A percentile compares a stretch with the other conserved stretches of the same genome.
These are phyloP conservation scores for Pseudoperonospora humuli DNA, from an alignment of 352 stramenopile genomes.

Conservation along the genomic window DNA sequence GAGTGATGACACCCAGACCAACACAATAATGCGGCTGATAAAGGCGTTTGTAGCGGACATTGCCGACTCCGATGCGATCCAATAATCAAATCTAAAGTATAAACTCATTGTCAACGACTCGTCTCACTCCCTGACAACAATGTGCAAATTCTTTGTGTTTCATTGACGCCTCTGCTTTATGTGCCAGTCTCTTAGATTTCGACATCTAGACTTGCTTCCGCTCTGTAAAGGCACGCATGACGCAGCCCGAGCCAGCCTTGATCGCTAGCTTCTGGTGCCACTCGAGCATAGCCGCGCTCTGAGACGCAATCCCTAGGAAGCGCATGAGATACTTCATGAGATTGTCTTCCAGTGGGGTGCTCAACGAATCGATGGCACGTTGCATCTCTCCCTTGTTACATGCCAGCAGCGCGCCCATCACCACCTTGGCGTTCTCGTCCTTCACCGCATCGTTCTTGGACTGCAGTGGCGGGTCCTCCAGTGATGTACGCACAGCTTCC, in stretches of 20 bases:
- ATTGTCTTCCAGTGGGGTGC: conserved; percentile 56
- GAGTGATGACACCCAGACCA: conserved; percentile 16
- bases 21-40: conserved; percentile 41
- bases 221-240: conserved; percentile 85
- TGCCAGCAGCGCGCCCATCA: conserved; percentile 61
- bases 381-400: conserved; percentile 87
- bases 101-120: neutral
- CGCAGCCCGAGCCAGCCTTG: conserved; percentile 81
- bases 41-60: conserved; percentile 30
- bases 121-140: conserved; percentile 6
- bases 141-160: conserved; percentile 10
- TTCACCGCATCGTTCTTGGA: conserved; percentile 60
- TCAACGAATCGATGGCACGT: conserved; percentile 68
- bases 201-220: conserved; percentile 67
- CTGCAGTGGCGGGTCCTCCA: conserved; percentile 64
- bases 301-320: conserved; percentile 58
- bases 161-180: conserved; percentile 11
- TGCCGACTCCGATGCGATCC: conserved; percentile 2
- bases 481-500: conserved; percentile 60
- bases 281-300: conserved; percentile 79
- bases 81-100: neutral
- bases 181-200: neutral
- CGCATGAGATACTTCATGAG: conserved; percentile 89
- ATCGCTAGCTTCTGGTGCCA: conserved; percentile 83
- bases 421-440: conserved; percentile 69